A percentile compares a stretch with the other conserved stretches of the same genome.
Evolutionary conservation across 495 filamentous ascomycete genomes (phyloP).

Genomic region (Delitschia confertaspora): DNA sequence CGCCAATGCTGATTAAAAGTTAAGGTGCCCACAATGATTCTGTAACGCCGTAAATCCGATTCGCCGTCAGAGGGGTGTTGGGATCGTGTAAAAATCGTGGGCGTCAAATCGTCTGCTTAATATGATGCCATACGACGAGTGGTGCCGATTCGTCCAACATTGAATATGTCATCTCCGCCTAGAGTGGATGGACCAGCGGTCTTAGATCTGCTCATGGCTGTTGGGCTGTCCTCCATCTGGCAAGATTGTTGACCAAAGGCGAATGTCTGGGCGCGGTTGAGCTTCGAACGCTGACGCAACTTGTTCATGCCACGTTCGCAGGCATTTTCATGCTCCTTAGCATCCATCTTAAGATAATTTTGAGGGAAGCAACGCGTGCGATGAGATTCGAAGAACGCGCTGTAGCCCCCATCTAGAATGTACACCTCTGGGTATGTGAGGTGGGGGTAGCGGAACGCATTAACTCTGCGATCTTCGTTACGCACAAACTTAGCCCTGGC

Average conservation of each 20-base stretch:
- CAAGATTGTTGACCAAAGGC: slow-evolving; percentile 68
- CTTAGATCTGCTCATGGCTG: slow-evolving; percentile 30
- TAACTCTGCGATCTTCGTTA: slow-evolving; percentile 71
- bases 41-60: slow-evolving; percentile 24
- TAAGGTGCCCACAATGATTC: slow-evolving; percentile 14
- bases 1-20: slow-evolving; percentile 11
- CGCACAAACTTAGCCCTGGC: slow-evolving; percentile 70
- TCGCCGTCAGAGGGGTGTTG: slow-evolving; percentile 22
- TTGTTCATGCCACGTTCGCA: slow-evolving; percentile 92
- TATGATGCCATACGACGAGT: slow-evolving; percentile 30
- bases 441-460: slow-evolving; percentile 72
- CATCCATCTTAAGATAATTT: slow-evolving; percentile 92
- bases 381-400: slow-evolving; percentile 74
- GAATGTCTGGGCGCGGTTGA: slow-evolving; percentile 86
- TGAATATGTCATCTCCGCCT: slow-evolving; percentile 16
- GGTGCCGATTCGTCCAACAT: slow-evolving; percentile 18
- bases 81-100: slow-evolving; percentile 13
- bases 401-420: slow-evolving; percentile 94
- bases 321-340: slow-evolving; percentile 75
- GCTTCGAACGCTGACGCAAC: slow-evolving; percentile 69
- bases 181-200: slow-evolving; percentile 16
- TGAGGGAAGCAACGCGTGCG: slow-evolving; percentile 77
- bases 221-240: slow-evolving; percentile 72
- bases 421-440: slow-evolving; percentile 94
- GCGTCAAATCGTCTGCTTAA: slow-evolving; percentile 6